Conservation (phyloP, 768 basidiomycete species). For the Amanita thiersii region DNA sequence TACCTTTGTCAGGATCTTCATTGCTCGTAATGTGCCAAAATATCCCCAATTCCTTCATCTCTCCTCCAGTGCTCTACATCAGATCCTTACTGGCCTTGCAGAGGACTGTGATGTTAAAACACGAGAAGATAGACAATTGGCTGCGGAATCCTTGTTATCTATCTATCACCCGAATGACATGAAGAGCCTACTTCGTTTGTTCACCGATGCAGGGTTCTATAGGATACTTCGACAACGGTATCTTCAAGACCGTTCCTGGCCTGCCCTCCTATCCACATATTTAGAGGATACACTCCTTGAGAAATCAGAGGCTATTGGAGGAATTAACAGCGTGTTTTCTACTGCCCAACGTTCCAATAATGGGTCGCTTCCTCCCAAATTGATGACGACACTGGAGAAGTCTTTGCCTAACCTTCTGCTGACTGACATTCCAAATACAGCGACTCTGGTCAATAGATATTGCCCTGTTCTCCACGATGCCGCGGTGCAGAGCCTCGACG, state of each 20-base stretch:
- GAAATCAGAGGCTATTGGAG: conserved; percentile 53
- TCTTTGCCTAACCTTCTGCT: conserved; percentile 61
- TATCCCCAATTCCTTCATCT: conserved; percentile 83
- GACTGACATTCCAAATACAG: conserved; percentile 56
- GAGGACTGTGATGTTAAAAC: conserved; percentile 69
- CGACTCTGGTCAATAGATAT: conserved; percentile 62
- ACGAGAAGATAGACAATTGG: conserved; percentile 90
- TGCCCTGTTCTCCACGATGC: conserved; percentile 56
- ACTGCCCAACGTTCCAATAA: conserved; percentile 37
- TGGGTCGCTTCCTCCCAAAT: conserved; percentile 44
- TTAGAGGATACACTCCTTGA: conserved; percentile 64
- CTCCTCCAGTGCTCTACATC: conserved; percentile 59
- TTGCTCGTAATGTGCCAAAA: conserved; percentile 94
- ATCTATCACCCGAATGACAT: conserved; percentile 80
- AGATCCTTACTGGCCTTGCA: conserved; percentile 71
- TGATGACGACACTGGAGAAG: conserved; percentile 43
- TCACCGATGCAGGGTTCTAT: conserved; percentile 82
- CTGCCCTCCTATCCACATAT: conserved; percentile 61
- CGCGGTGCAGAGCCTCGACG: conserved; percentile 46
- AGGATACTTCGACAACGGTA: conserved; percentile 83
- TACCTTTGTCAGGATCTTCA: conserved; percentile 90
- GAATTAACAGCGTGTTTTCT: conserved; percentile 53
- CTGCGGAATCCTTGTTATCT: conserved; percentile 89
- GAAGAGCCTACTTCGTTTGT: conserved; percentile 57
- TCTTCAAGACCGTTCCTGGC: conserved; percentile 70